A percentile compares a stretch with the other conserved stretches of the same genome.
Evolutionary conservation across 1,284 basidiomycete species (phyloP).

Genomic region (Apiotrichum sp.): DNA sequence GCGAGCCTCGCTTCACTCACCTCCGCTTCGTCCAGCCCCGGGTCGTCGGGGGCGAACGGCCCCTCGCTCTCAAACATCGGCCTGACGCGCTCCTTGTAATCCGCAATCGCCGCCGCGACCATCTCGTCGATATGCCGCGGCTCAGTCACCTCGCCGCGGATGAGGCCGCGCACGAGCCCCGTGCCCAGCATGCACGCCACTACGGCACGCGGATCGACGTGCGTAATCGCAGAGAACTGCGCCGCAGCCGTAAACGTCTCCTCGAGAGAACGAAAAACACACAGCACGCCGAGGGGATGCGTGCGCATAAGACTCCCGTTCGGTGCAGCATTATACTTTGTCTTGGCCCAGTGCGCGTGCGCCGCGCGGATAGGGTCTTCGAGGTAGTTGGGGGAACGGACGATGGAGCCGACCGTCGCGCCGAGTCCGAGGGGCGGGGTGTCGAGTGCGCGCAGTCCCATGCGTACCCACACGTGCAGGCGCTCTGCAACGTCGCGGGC

Average conservation of each 20-base stretch:
- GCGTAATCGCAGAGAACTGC: constrained; percentile 5
- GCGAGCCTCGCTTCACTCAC: neutral
- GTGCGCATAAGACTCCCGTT: constrained; percentile 18
- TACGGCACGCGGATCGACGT: constrained; percentile 13
- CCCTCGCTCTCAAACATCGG: neutral
- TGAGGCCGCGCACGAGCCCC: constrained; percentile 10
- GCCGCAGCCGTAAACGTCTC: constrained; percentile 10
- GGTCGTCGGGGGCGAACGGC: neutral
- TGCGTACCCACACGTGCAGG: constrained; percentile 8
- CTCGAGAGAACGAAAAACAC: neutral
- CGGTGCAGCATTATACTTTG: constrained; percentile 1
- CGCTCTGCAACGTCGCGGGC: constrained; percentile 4
- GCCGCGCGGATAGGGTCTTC: constrained; percentile 1
- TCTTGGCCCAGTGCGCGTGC: constrained; percentile 3
- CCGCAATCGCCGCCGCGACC: neutral
- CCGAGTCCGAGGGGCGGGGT: constrained; percentile 13
- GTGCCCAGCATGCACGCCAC: constrained; percentile 12
- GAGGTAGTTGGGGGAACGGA: constrained; percentile 2
- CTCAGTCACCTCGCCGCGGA: neutral
- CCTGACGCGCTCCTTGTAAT: neutral
- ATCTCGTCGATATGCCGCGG: constrained; percentile 1
- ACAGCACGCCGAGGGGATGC: constrained; percentile 9
- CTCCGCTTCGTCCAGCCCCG: constrained; percentile 5
- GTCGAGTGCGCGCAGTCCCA: constrained; percentile 14
- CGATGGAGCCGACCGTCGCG: constrained; percentile 10